A percentile compares a stretch with the other conserved stretches of the same genome.
Evolutionary conservation across 176 grass and related monocot species (phyloP).

Genomic region (Avena insularis): DNA sequence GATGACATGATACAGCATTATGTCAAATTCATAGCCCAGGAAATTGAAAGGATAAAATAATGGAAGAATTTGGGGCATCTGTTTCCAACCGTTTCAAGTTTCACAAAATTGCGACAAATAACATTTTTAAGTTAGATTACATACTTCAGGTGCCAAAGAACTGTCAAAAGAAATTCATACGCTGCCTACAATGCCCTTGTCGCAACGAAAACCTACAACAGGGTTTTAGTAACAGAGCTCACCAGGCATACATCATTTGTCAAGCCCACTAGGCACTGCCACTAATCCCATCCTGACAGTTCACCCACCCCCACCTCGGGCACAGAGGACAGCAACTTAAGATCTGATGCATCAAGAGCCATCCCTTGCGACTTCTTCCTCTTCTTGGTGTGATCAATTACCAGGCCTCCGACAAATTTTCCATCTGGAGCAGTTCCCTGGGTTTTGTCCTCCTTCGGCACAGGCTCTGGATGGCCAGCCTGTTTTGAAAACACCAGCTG

Average conservation of each 20-base stretch:
- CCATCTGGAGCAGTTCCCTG: slow-evolving; percentile 37
- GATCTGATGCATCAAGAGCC: slow-evolving; percentile 39
- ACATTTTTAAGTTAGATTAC: background rate
- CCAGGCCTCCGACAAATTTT: slow-evolving; percentile 51
- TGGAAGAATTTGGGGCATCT: background rate
- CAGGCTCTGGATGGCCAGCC: slow-evolving; percentile 18
- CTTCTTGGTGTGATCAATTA: slow-evolving; percentile 82
- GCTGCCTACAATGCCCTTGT: background rate
- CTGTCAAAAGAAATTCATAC: background rate
- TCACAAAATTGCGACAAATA: background rate
- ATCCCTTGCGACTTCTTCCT: slow-evolving; percentile 57
- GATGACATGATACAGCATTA: background rate
- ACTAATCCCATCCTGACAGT: slow-evolving; percentile 69
- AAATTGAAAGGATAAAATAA: background rate
- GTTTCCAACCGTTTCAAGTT: background rate
- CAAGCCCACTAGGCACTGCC: background rate
- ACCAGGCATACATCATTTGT: background rate
- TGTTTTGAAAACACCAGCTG: slow-evolving; percentile 58
- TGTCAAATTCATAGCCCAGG: background rate
- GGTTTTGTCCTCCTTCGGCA: slow-evolving; percentile 33
- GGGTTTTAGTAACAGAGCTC: background rate
- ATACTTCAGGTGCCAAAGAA: background rate
- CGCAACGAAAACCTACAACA: background rate
- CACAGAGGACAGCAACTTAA: slow-evolving; percentile 54
- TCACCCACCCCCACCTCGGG: slow-evolving; percentile 66